These are phyloP conservation scores for Auricularia sp. DNA, from an alignment of 768 basidiomycete species.

Conservation along the genomic window DNA sequence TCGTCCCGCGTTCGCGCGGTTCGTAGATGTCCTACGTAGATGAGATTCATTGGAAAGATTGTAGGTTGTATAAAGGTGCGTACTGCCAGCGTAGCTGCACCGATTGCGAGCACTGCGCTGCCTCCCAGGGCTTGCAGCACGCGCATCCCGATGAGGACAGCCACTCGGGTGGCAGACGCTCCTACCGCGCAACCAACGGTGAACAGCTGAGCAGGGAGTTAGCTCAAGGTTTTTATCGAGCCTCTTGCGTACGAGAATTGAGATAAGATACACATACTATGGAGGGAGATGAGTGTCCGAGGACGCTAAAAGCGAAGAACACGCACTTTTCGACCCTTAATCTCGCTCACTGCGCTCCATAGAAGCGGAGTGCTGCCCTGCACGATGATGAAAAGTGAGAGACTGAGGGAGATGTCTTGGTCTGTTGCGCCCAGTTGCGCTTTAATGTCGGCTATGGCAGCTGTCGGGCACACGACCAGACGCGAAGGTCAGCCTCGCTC, in stretches of 20 bases:
- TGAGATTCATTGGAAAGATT: neutral
- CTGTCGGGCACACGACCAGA: conserved; percentile 23
- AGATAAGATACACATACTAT: conserved; percentile 18
- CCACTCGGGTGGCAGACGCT: conserved; percentile 45
- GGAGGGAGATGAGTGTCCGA: neutral
- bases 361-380: conserved; percentile 60
- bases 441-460: conserved; percentile 54
- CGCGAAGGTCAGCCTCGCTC: neutral
- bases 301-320: no score
- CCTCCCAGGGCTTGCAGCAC: conserved; percentile 59
- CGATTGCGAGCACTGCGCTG: conserved; percentile 59
- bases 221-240: neutral
- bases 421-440: conserved; percentile 48
- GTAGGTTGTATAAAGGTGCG: neutral
- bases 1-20: conserved; percentile 60
- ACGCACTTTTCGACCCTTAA: conserved; percentile 62
- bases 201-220: conserved; percentile 26
- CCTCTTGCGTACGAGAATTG: conserved; percentile 12
- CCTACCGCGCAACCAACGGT: conserved; percentile 46
- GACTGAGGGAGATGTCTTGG: conserved; percentile 52
- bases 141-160: conserved; percentile 57
- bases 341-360: conserved; percentile 64
- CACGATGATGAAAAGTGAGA: conserved; percentile 63
- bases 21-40: conserved; percentile 52
- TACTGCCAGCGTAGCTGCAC: conserved; percentile 61